These are phyloP conservation scores for Ogataea hybrid DNA, from an alignment of 1,139 yeast genomes.

Conservation along the genomic window DNA sequence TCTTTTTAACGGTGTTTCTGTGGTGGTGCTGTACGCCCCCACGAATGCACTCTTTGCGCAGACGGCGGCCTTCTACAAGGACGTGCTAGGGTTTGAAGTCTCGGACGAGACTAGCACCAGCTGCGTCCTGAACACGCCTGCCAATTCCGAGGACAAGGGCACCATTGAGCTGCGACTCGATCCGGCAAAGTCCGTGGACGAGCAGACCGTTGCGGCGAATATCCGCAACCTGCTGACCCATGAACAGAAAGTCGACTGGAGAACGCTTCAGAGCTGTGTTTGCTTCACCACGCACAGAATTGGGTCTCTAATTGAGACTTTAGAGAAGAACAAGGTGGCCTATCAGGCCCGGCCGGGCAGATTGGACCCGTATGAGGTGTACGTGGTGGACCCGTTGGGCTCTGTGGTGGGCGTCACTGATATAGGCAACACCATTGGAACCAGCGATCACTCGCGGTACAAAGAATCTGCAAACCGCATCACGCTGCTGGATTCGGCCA, in stretches of 20 bases:
- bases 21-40: conserved; percentile 45
- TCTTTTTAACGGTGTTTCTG: conserved; percentile 51
- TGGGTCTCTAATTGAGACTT: conserved; percentile 36
- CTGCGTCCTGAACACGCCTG: conserved; percentile 35
- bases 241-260: conserved; percentile 45
- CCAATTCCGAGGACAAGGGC: conserved; percentile 35
- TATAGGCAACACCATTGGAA: conserved; percentile 50
- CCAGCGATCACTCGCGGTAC: conserved; percentile 13
- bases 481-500: conserved; percentile 1
- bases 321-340: conserved; percentile 33
- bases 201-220: conserved; percentile 32
- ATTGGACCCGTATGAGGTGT: conserved; percentile 64
- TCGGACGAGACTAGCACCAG: conserved; percentile 30
- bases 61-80: conserved; percentile 47
- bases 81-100: conserved; percentile 42
- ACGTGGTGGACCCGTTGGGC: conserved; percentile 68
- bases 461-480: background rate
- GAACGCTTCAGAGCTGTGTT: conserved; percentile 44
- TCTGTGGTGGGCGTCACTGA: conserved; percentile 66
- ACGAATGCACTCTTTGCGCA: conserved; percentile 35
- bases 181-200: conserved; percentile 33
- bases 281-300: conserved; percentile 40
- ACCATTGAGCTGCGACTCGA: conserved; percentile 32
- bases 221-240: conserved; percentile 31
- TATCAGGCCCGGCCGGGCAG: conserved; percentile 52